phyloP scores from a whole-genome alignment of 176 grass and related monocot species.

The Oryza rufipogon region DNA sequence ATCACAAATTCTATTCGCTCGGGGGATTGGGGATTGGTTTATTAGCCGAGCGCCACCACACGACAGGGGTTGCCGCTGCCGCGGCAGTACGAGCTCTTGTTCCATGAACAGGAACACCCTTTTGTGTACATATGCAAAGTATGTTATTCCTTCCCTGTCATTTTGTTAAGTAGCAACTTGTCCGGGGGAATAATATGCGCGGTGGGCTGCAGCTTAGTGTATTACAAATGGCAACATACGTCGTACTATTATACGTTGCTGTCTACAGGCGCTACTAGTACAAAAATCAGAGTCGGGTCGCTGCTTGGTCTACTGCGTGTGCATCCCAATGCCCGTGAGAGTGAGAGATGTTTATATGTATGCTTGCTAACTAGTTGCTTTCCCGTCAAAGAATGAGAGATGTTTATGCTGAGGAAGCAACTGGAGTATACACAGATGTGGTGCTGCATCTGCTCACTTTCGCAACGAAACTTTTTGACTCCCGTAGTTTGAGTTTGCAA shows the following conservation, averaged over 20 bases:
- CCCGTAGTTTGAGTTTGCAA: not conserved
- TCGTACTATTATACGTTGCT: not conserved
- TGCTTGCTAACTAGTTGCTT: not conserved
- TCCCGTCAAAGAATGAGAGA: not conserved
- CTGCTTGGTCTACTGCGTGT: not conserved
- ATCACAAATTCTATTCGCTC: too few species aligned
- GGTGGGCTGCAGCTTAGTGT: not conserved
- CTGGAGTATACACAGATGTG: not conserved
- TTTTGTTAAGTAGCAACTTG: conserved; percentile 28
- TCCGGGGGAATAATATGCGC: not conserved
- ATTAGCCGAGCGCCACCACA: not conserved
- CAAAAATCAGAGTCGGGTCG: not conserved
- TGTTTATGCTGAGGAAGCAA: conserved; percentile 15
- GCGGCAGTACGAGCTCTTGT: conserved; percentile 6
- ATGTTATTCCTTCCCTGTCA: not conserved
- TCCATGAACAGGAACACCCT: conserved; percentile 1
- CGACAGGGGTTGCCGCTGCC: not conserved
- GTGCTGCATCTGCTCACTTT: conserved; percentile 10
- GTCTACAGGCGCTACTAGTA: not conserved
- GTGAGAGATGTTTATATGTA: not conserved
- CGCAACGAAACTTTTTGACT: conserved; percentile 27
- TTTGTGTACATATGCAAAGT: not conserved
- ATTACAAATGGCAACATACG: conserved; percentile 24
- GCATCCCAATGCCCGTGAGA: not conserved
- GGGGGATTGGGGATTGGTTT: not conserved